Evolutionary conservation across 2,329 filamentous ascomycete species (phyloP), one percentile per base, ranked within the genome.

Genomic region (Fusarium fujikuroi): DNA sequence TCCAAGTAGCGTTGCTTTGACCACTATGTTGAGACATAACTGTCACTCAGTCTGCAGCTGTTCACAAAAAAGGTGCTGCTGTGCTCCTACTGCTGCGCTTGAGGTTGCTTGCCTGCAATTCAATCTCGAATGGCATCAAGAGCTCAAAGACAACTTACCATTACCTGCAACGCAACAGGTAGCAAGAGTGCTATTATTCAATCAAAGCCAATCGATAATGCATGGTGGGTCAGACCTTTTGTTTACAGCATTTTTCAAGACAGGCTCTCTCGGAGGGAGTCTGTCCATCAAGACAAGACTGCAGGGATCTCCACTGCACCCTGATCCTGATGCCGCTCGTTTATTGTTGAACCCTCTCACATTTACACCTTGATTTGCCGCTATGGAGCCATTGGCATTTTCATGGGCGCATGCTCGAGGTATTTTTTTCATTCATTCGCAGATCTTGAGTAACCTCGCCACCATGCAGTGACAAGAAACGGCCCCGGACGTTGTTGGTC

Each of bases 231-330:
- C 76, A 63, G 72, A 61, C 57, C 66, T 69, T 70, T 70, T 66
- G 75, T 73, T 76, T 63, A 66, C 50, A 54, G 34, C 36, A 40
- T 54, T 72, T 76, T 64, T 69, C 60, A 67, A 60, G 59, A 63
- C 46, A 69, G 66, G 49, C 40, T 49, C 36, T 46, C 59, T 69
- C 43, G 58, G 63, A 74, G 71, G 72, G 72, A 75, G 72, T 74
- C 72, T 70, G 39, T 44, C 63, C 72, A 70, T 66, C 61, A 67
- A 72, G 63, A 50, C 60, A 63, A 62, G 56, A 56, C 60, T 46
- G 49, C 54, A 73, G 60, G 69, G 56, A 70, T 74, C 72, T 54
- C 72, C 72, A 75, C 72, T 70, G 59, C 72, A 75, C 72, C 69
- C 59, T 72, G 65, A 74, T 73, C 72, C 69, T 74, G 60, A 70